Percentiles rank a stretch among this genome's conserved stretches.
Evolutionary conservation across 2,329 filamentous ascomycete species (phyloP).

Genomic region (Mycogone perniciosa): DNA sequence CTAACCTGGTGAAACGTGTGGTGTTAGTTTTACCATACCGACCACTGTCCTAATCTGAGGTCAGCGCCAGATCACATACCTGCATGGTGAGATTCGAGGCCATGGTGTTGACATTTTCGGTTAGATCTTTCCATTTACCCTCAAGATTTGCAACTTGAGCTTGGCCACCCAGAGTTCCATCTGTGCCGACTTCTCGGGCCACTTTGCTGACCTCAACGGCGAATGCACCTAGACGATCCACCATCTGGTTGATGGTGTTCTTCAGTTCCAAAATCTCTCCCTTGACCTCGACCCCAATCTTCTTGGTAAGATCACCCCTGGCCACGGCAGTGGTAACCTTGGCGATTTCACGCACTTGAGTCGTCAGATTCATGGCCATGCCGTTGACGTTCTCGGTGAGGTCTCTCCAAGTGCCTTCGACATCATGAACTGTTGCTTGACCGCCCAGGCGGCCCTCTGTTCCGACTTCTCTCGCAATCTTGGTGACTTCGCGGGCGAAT

Average conservation of each 20-base stretch:
- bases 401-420: constrained; percentile 95
- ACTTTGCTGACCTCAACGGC: constrained; percentile 95
- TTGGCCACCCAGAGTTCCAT: constrained; percentile 89
- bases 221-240: constrained; percentile 92
- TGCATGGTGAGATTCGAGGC: constrained; percentile 61
- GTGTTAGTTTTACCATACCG: neutral
- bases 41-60: too few relatives aligned
- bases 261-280: constrained; percentile 95
- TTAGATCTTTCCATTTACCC: constrained; percentile 97
- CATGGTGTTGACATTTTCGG: constrained; percentile 80
- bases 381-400: constrained; percentile 94
- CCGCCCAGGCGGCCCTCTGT: constrained; percentile 92
- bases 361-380: constrained; percentile 97
- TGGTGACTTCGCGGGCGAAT: constrained; percentile 94
- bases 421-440: constrained; percentile 91
- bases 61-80: constrained; percentile 29
- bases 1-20: constrained; percentile 52
- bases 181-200: constrained; percentile 91
- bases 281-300: constrained; percentile 88
- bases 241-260: constrained; percentile 98
- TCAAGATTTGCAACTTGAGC: constrained; percentile 91
- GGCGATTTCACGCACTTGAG: constrained; percentile 95
- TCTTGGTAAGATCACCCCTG: constrained; percentile 87
- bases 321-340: constrained; percentile 95
- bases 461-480: constrained; percentile 91